phyloP scores from a whole-genome alignment of 192 early-diverging fungal genomes.

The Mortierella hygrophila region DNA sequence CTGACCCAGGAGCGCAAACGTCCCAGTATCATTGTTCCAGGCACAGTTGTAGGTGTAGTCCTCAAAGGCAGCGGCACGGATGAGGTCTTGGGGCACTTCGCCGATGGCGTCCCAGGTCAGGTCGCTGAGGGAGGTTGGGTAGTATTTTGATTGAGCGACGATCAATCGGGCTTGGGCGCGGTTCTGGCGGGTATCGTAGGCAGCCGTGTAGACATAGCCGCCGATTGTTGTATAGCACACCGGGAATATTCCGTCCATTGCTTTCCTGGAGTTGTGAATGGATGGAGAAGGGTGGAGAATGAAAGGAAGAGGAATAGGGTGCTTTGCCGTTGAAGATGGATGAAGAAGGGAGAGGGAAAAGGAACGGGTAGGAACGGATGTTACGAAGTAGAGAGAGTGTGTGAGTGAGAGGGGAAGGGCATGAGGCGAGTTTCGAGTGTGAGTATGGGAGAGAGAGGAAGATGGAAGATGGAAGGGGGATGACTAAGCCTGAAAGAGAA shows the following conservation, averaged over 20 bases:
- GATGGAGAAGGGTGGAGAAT: neutral
- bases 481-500: neutral
- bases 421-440: too few relatives aligned
- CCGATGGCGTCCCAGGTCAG: neutral
- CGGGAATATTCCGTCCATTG: neutral
- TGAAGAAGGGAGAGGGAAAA: neutral
- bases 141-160: neutral
- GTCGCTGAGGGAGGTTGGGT: neutral
- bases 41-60: neutral
- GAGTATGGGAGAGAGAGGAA: neutral
- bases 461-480: neutral
- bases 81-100: neutral
- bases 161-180: neutral
- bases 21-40: neutral
- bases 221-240: conserved; percentile 1
- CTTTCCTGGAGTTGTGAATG: neutral
- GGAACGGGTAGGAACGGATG: neutral
- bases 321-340: neutral
- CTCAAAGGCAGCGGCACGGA: neutral
- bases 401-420: neutral
- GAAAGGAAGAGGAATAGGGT: neutral
- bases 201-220: neutral
- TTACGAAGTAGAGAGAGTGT: neutral
- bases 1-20: neutral
- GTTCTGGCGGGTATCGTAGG: neutral